These are phyloP conservation scores for Balansia obtecta DNA, from an alignment of 2,329 filamentous ascomycete genomes.

Conservation along the genomic window DNA sequence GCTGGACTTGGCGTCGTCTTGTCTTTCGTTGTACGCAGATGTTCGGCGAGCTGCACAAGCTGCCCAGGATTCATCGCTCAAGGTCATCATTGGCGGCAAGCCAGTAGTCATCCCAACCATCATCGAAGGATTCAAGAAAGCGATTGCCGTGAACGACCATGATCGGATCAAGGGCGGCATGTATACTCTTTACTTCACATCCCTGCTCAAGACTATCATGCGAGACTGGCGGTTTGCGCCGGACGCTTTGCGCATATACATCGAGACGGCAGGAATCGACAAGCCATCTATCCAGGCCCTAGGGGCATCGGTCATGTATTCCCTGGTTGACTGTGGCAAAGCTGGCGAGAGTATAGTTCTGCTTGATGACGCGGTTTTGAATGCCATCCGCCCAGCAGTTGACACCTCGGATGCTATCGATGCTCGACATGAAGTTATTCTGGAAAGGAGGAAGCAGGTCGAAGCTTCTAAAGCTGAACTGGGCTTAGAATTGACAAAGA, in stretches of 20 bases:
- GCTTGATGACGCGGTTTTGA: constrained; percentile 57
- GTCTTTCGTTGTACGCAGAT: constrained; percentile 84
- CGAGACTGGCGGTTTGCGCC: constrained; percentile 94
- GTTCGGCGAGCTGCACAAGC: constrained; percentile 89
- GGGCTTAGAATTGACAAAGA: constrained; percentile 67
- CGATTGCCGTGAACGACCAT: constrained; percentile 69
- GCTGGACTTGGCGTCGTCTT: constrained; percentile 78
- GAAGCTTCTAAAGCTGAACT: constrained; percentile 74
- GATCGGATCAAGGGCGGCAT: constrained; percentile 90
- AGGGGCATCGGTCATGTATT: constrained; percentile 67
- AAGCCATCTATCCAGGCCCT: constrained; percentile 91
- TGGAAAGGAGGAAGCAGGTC: constrained; percentile 61
- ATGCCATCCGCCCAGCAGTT: constrained; percentile 56
- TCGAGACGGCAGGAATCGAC: constrained; percentile 79
- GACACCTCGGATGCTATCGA: constrained; percentile 50
- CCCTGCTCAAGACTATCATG: constrained; percentile 73
- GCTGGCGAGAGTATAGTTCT: constrained; percentile 78
- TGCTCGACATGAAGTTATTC: constrained; percentile 54
- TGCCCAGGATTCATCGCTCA: constrained; percentile 85
- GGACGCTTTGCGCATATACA: constrained; percentile 77
- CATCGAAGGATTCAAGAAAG: constrained; percentile 63
- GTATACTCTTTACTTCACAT: constrained; percentile 83
- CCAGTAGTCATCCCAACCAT: constrained; percentile 84
- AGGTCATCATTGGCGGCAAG: constrained; percentile 77
- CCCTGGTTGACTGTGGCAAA: constrained; percentile 85